Base-by-base conservation (phyloP, 257 asterid genomes). In the Haberlea rhodopensis region DNA sequence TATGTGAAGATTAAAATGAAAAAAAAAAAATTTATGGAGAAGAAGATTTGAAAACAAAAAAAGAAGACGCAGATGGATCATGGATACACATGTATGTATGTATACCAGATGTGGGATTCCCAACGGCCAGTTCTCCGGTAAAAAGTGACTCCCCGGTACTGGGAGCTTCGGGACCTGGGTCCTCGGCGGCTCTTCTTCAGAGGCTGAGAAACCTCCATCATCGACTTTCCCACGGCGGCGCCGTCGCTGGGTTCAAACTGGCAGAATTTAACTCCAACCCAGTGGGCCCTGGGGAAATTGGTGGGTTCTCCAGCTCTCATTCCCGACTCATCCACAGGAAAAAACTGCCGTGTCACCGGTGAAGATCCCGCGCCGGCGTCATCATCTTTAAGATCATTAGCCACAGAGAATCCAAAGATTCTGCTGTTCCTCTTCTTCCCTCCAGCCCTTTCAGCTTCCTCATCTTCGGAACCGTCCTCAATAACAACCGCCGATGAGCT, bases 401-500 rank as follows among this genome's bases (percentile, higher is more conserved):
- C 62, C 43, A 81, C 64, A 4, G 73, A 55, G 56, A 84, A 82
- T 9, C 86, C 91, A 37, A 84, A 82, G 11, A 84, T 60, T 34
- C 67, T 82, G 25, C 75, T 64, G 23, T 32, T n/a, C 21, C 65
- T 55, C 49, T 57, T 37, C 32, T 21, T 18, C 20, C 31, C 15
- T 31, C 29, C 4, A 18, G 22, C 16, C 61, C 26, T 6, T 5
- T 37, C 53, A 4, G 18, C 81, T 5, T 34, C 53, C n/a, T 60
- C 65, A 1, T 57, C 80, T n/a, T 79, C 86, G 18, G 77, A 70
- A 71, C 68, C 78, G 2, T 71, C 76, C 5, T 64, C 98, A 1
- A 80, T 31, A 5, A 82, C 89, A 28, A 86, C 85, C 10, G 95
- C 99, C 21, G 99, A 94, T 1, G 97, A 94, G 80, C 97, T 86